These are phyloP conservation scores for Citrullus colocynthis DNA, from an alignment of 306 rosid genomes.

Conservation along the genomic window DNA sequence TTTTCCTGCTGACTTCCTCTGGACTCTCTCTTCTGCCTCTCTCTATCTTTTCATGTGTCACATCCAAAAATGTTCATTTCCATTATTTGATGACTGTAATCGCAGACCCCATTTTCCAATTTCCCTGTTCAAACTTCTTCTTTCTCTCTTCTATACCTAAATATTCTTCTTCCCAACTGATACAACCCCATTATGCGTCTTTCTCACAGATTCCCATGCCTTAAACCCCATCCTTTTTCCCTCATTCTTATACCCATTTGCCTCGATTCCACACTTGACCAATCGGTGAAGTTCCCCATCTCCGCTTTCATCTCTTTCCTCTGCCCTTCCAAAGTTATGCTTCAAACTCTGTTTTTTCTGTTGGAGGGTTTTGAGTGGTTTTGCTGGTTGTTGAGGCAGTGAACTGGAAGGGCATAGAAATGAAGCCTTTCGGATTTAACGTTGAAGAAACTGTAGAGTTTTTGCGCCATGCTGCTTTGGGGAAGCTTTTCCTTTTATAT, in stretches of 20 bases:
- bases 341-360: no score
- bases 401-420: constrained; percentile 27
- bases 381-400: constrained; percentile 20
- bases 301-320: background rate
- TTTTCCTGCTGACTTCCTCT: background rate
- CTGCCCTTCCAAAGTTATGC: background rate
- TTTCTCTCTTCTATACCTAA: background rate
- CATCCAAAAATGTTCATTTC: background rate
- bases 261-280: background rate
- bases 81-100: background rate
- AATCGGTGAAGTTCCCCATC: background rate
- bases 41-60: background rate
- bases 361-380: background rate
- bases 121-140: background rate
- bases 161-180: background rate
- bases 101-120: background rate
- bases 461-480: constrained; percentile 28
- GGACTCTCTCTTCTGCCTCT: background rate
- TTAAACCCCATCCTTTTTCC: background rate
- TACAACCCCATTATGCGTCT: background rate
- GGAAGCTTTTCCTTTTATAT: constrained; percentile 44
- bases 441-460: constrained; percentile 41
- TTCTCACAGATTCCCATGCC: background rate
- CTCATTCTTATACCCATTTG: background rate
- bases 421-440: constrained; percentile 20